Conservation (phyloP, 768 basidiomycete genomes). For the Boletus eberwhitei region DNA sequence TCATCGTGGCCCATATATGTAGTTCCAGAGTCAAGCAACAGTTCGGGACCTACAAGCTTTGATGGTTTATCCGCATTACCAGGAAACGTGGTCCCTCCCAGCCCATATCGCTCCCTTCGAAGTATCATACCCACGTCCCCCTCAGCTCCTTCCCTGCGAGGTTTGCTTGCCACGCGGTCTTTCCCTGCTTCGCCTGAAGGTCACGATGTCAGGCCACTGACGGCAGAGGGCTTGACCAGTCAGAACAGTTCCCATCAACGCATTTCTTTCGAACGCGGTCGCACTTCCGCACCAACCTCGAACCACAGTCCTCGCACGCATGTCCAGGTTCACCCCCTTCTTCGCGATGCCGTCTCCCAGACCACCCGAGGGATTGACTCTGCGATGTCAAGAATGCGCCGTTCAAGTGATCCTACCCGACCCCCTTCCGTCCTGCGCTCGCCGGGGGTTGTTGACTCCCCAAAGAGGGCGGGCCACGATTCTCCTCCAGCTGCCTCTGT, state of each 20-base stretch:
- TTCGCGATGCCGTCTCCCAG: slow-evolving; percentile 14
- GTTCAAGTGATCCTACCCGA: slow-evolving; percentile 6
- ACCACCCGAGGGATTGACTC: slow-evolving; percentile 10
- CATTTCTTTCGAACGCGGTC: slow-evolving; percentile 49
- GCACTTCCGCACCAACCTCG: slow-evolving; percentile 34
- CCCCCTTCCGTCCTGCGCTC: slow-evolving; percentile 11
- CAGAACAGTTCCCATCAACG: slow-evolving; percentile 48
- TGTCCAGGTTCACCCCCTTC: slow-evolving; percentile 31
- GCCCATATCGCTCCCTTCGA: slow-evolving; percentile 35
- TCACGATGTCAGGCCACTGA: slow-evolving; percentile 17
- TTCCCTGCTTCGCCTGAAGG: slow-evolving; percentile 14
- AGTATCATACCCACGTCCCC: slow-evolving; percentile 40
- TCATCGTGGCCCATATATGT: neutral
- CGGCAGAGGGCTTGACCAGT: slow-evolving; percentile 38
- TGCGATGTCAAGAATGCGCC: slow-evolving; percentile 3
- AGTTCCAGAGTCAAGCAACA: slow-evolving; percentile 11
- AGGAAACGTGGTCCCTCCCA: slow-evolving; percentile 33
- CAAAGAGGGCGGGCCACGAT: slow-evolving; percentile 23
- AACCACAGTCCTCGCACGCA: slow-evolving; percentile 30
- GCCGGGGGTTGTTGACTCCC: neutral
- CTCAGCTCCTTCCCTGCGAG: slow-evolving; percentile 42
- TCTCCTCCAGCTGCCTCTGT: slow-evolving; percentile 29
- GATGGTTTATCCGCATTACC: slow-evolving; percentile 45
- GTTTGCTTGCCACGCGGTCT: slow-evolving; percentile 21
- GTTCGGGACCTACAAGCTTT: slow-evolving; percentile 37